Percentiles rank a stretch among this genome's conserved stretches.
Conservation (phyloP, 768 basidiomycete species). For the Boletus fagicola region DNA sequence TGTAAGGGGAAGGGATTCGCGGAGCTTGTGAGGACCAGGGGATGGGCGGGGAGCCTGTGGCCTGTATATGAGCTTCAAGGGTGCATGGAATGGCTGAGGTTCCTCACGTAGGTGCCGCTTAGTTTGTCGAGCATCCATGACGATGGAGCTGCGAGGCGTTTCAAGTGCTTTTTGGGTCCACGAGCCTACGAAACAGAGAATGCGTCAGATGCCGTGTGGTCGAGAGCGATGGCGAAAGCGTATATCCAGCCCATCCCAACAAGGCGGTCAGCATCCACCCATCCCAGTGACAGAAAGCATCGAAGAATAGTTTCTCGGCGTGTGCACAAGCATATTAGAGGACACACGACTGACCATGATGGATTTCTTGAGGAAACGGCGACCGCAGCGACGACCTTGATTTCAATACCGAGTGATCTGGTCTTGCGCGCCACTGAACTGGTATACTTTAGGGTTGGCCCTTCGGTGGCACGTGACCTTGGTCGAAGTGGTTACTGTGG, state of each 20-base stretch:
- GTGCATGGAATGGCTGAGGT: neutral
- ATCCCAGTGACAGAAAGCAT: slow-evolving; percentile 5
- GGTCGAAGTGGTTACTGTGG: neutral
- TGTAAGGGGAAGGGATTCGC: slow-evolving; percentile 94
- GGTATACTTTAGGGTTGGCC: slow-evolving; percentile 27
- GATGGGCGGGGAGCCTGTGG: slow-evolving; percentile 90
- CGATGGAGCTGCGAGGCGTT: slow-evolving; percentile 94
- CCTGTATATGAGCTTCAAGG: slow-evolving; percentile 8
- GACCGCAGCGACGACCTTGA: slow-evolving; percentile 24
- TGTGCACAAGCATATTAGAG: neutral
- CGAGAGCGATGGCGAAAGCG: neutral
- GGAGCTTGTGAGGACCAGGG: slow-evolving; percentile 98
- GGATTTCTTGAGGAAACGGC: slow-evolving; percentile 28
- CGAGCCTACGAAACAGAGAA: slow-evolving; percentile 60
- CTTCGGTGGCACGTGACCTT: slow-evolving; percentile 21
- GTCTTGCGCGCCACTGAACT: neutral
- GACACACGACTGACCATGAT: slow-evolving; percentile 33
- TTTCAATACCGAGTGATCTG: slow-evolving; percentile 15
- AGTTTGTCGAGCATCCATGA: slow-evolving; percentile 99
- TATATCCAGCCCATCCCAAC: slow-evolving; percentile 22
- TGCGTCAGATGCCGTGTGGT: slow-evolving; percentile 13
- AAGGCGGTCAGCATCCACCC: slow-evolving; percentile 27
- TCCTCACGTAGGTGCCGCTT: slow-evolving; percentile 86
- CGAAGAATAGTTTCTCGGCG: neutral
- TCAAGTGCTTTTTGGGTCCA: slow-evolving; percentile 99